phyloP scores from a whole-genome alignment of 768 basidiomycete genomes.

The Boletus reticuloceps region DNA sequence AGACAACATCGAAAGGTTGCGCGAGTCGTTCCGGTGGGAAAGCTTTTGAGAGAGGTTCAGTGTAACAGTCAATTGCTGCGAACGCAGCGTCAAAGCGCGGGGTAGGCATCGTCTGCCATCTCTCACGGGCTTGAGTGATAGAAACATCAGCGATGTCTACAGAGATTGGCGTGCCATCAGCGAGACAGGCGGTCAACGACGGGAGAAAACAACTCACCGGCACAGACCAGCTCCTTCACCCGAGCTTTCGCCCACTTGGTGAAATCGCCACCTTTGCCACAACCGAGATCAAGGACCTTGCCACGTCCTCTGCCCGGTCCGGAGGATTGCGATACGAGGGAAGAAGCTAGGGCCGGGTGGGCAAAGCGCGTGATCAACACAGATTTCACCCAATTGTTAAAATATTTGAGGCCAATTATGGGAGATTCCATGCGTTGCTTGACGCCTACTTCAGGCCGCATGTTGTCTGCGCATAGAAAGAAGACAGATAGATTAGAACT shows the following conservation, averaged over 20 bases:
- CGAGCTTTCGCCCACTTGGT: constrained; percentile 92
- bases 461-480: constrained; percentile 63
- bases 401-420: constrained; percentile 94
- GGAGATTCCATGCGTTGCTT: constrained; percentile 83
- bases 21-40: constrained; percentile 60
- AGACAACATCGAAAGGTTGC: constrained; percentile 87
- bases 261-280: constrained; percentile 98
- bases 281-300: constrained; percentile 93
- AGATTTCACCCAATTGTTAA: constrained; percentile 99
- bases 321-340: constrained; percentile 26
- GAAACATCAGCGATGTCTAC: constrained; percentile 89
- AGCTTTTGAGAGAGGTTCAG: constrained; percentile 64
- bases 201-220: constrained; percentile 54
- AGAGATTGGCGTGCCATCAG: not conserved
- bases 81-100: constrained; percentile 77
- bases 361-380: constrained; percentile 92
- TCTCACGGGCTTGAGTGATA: constrained; percentile 78
- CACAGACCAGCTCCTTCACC: constrained; percentile 73
- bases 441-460: constrained; percentile 87
- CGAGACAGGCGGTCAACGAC: not conserved
- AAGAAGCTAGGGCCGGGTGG: constrained; percentile 58
- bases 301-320: constrained; percentile 42
- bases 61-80: constrained; percentile 86
- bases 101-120: constrained; percentile 54
- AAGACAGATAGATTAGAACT: constrained; percentile 4